Conservation (phyloP, 148 eudicot species). For the Chenopodium album region DNA sequence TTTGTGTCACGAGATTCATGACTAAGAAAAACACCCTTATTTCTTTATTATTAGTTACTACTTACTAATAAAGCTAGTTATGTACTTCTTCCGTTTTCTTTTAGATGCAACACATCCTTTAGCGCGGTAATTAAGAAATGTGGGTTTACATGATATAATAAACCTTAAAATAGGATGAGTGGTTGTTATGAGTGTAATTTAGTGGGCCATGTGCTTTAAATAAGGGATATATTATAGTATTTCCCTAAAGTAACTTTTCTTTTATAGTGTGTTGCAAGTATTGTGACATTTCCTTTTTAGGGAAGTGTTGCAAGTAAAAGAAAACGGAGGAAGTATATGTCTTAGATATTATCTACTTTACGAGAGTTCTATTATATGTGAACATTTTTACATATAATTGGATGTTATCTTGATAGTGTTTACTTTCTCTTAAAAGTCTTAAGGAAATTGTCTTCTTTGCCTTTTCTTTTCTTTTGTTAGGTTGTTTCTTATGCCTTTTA, state of each 20-base stretch:
- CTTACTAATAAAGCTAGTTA: background rate
- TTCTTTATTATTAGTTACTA: background rate
- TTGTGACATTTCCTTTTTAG: no score
- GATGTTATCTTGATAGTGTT: background rate
- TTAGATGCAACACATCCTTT: no score
- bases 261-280: no score
- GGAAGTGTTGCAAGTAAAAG: no score
- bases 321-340: background rate
- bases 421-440: background rate
- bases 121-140: no score
- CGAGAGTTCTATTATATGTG: background rate
- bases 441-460: background rate
- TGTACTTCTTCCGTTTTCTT: background rate
- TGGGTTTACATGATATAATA: no score
- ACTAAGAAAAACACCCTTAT: background rate
- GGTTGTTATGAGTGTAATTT: no score
- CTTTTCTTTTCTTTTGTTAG: background rate
- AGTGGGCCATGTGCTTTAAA: no score
- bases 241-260: no score
- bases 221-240: no score
- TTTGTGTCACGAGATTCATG: conserved; percentile 29
- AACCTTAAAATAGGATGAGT: no score
- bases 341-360: conserved; percentile 15
- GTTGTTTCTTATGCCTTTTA: background rate
- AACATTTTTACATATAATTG: conserved; percentile 3